These are phyloP conservation scores for Vinca major DNA, from an alignment of 305 asterid species.

Conservation along the genomic window DNA sequence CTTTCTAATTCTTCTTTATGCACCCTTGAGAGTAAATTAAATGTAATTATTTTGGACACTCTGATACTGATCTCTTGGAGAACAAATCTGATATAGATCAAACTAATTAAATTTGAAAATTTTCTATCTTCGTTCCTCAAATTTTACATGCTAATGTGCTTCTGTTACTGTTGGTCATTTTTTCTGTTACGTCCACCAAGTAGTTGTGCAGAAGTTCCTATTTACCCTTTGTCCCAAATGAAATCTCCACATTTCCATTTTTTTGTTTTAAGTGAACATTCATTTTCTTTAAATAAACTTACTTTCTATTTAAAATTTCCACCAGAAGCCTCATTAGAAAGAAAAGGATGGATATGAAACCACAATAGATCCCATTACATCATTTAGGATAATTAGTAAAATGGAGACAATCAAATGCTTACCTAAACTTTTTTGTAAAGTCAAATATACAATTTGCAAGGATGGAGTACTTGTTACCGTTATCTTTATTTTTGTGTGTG, in stretches of 20 bases:
- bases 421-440: not conserved
- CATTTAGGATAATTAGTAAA: not conserved
- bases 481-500: not conserved
- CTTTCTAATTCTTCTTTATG: not conserved
- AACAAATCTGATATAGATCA: not conserved
- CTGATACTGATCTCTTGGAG: not conserved
- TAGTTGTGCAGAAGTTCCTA: not conserved
- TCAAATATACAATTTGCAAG: not conserved
- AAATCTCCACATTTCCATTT: not conserved
- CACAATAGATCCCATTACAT: not conserved
- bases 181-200: not conserved
- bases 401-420: not conserved
- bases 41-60: not conserved
- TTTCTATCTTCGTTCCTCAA: not conserved
- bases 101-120: too few species aligned
- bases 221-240: not conserved
- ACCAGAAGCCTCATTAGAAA: not conserved
- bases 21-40: not conserved
- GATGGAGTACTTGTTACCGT: not conserved
- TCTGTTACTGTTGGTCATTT: not conserved
- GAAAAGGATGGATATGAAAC: not conserved
- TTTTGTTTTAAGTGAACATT: not conserved
- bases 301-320: not conserved
- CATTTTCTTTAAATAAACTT: not conserved
- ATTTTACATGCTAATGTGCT: not conserved